Base-by-base conservation (phyloP, 2,329 filamentous ascomycete genomes). In the Venturia oleaginea region DNA sequence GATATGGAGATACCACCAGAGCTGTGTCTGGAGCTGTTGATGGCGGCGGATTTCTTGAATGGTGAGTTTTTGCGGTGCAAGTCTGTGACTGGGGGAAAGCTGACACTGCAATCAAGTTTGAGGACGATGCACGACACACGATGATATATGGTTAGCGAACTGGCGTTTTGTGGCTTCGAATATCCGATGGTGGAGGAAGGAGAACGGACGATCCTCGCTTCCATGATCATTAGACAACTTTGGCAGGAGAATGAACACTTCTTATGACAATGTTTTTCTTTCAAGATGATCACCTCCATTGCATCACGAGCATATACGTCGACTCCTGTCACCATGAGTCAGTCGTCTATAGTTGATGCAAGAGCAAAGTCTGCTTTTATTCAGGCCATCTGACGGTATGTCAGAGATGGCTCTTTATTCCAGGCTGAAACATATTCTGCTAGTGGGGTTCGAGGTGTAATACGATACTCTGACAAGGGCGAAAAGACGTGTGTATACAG, bases 1-100 rank as follows among this genome's bases (percentile, higher is more conserved):
- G 90, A 93, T 71, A 88, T 92, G 86, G 88, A 92, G 19, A 87
- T 92, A 65, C 89, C 89, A 15, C 84, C 89, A 37, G 89, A 92
- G 76, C 78, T 92, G 61, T 92, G 89, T 70, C 80, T 93, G 54
- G 89, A 92, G 77, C 75, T 93, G 66, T 77, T 93, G 68, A 87
- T 89, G 77, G 90, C 89, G 17, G 88, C 89, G 32, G 89, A 92
- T 76, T 93, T 85, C 73, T 78, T 92, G 68, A 86, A 89, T 76
- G 80, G 82, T 84, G 73, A 73, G 79, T 71, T n/a, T 37, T 15
- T 17, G 22, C 22, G 22, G 7, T 17, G 11, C 13, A 22, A 6
- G 11, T 59, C 13, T 5, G 55, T 32, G 15, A 60, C 22, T 5
- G n/a, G 27, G 37, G 11, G 30, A 13, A 19, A 27, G 17, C 22